phyloP scores from a whole-genome alignment of 345 rosid genomes.

The Clausena lansium region DNA sequence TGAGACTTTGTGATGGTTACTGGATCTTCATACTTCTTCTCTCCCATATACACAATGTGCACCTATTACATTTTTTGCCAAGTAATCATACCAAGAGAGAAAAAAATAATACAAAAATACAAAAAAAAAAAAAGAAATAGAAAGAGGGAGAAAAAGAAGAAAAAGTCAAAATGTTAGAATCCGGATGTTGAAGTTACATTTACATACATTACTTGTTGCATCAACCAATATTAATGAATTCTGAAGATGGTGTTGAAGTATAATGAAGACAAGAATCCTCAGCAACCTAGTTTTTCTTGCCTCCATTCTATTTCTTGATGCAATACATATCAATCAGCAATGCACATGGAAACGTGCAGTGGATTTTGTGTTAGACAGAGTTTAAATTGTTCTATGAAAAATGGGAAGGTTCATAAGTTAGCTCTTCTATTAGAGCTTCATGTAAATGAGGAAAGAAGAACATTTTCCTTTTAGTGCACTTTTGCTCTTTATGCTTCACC shows the following conservation, averaged over 20 bases:
- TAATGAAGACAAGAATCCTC: conserved; percentile 3
- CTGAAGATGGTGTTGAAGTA: conserved; percentile 10
- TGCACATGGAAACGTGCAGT: neutral
- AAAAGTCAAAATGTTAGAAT: neutral
- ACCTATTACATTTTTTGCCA: conserved; percentile 19
- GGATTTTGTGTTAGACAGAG: neutral
- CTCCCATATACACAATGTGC: conserved; percentile 42
- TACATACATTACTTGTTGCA: conserved; percentile 11
- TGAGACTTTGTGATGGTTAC: conserved; percentile 21
- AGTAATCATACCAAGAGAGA: neutral
- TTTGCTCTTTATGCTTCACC: conserved; percentile 7
- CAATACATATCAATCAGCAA: neutral
- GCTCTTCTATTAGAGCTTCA: neutral
- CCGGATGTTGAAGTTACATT: neutral
- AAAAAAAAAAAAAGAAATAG: neutral
- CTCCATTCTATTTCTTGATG: neutral
- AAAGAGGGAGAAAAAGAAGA: neutral
- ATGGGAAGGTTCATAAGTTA: conserved; percentile 2
- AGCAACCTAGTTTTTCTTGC: neutral
- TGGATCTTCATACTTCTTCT: conserved; percentile 29
- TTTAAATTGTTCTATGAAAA: neutral
- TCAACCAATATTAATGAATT: conserved; percentile 9
- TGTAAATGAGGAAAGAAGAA: neutral
- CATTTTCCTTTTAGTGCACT: neutral
- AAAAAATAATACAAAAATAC: too few relatives aligned